Percentiles rank a stretch among this genome's conserved stretches.
Evolutionary conservation across 805 yeast genomes (phyloP).

Genomic region (Barnettozyma populi): DNA sequence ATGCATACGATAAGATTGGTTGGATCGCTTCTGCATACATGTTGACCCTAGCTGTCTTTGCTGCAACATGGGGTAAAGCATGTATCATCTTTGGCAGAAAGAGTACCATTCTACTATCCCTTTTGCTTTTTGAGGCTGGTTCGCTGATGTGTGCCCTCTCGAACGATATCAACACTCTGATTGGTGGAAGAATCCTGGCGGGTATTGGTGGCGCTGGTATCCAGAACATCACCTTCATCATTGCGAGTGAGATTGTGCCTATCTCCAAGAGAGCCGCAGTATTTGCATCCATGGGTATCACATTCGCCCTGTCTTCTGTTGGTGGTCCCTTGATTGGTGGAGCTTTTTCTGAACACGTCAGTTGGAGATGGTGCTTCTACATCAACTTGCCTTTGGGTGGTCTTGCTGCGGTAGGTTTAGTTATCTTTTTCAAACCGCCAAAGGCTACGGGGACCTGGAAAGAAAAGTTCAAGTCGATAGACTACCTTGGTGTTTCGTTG

Average conservation of each 20-base stretch:
- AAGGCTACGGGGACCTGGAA: conserved; percentile 31
- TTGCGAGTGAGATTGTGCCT: conserved; percentile 45
- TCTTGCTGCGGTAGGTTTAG: conserved; percentile 33
- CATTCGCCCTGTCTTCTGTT: conserved; percentile 46
- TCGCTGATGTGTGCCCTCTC: conserved; percentile 56
- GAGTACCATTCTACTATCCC: conserved; percentile 7
- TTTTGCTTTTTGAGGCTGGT: conserved; percentile 50
- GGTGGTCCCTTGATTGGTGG: conserved; percentile 68
- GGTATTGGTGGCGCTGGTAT: conserved; percentile 74
- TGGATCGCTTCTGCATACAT: conserved; percentile 54
- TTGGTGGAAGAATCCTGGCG: conserved; percentile 65
- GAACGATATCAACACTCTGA: conserved; percentile 49
- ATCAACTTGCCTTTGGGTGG: conserved; percentile 57
- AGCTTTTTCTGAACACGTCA: conserved; percentile 48
- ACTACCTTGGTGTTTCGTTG: conserved; percentile 42
- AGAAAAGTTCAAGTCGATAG: conserved; percentile 37
- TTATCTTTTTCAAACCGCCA: conserved; percentile 35
- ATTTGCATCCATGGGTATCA: conserved; percentile 21
- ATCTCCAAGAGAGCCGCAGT: conserved; percentile 25
- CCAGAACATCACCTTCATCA: conserved; percentile 49
- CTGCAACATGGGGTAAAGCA: conserved; percentile 50
- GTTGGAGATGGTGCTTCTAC: conserved; percentile 74
- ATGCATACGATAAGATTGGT: conserved; percentile 45
- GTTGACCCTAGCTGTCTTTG: conserved; percentile 45
- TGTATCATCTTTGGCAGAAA: conserved; percentile 49